These are phyloP conservation scores for Aspergillus eucalypticola DNA, from an alignment of 2,329 filamentous ascomycete genomes.

Conservation along the genomic window DNA sequence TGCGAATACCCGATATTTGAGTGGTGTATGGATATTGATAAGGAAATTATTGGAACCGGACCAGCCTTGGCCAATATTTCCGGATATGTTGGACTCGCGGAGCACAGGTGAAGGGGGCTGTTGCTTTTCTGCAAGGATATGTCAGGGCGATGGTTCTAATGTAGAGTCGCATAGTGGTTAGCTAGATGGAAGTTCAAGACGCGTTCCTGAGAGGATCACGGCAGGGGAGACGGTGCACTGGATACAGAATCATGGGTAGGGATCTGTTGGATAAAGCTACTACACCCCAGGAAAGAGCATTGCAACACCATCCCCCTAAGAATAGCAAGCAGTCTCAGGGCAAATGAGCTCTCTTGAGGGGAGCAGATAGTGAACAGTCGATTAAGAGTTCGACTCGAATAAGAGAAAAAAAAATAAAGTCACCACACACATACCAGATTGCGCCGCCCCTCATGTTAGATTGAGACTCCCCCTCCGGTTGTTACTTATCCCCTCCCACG, in stretches of 20 bases:
- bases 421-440: constrained; percentile 23
- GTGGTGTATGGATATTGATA: neutral
- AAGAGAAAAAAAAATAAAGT: constrained; percentile 2
- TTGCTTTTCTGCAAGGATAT: neutral
- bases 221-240: neutral
- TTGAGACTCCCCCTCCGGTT: constrained; percentile 9
- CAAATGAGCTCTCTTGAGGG: constrained; percentile 1
- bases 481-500: constrained; percentile 9
- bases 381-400: neutral
- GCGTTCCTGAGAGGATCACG: neutral
- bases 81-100: constrained; percentile 2
- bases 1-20: neutral
- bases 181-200: constrained; percentile 13
- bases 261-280: neutral
- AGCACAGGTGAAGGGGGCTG: neutral
- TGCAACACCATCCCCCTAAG: neutral
- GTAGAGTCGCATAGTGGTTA: constrained; percentile 15
- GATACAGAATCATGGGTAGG: neutral
- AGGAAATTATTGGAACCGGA: constrained; percentile 23
- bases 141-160: constrained; percentile 16
- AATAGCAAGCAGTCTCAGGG: neutral
- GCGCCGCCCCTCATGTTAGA: constrained; percentile 25
- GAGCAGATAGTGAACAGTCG: neutral
- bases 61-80: constrained; percentile 28
- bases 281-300: neutral